A percentile compares a stretch with the other conserved stretches of the same genome.
These are phyloP conservation scores for Penicillium fuscoglaucum DNA, from an alignment of 2,329 filamentous ascomycete genomes.

Conservation along the genomic window DNA sequence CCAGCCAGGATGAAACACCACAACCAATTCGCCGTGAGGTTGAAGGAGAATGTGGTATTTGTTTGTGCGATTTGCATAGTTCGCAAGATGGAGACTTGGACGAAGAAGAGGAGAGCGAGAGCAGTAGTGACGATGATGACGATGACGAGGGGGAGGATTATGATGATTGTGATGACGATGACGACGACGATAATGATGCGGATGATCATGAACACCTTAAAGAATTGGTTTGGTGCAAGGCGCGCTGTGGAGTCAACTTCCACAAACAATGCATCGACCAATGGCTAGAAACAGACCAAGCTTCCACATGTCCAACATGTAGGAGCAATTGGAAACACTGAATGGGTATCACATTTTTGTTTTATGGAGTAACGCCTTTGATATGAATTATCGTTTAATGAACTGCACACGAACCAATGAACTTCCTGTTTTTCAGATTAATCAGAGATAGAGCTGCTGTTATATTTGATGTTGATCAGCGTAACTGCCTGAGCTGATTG, in stretches of 20 bases:
- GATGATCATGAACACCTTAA: not conserved
- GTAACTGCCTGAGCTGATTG: not conserved
- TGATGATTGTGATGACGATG: not conserved
- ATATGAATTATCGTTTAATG: not conserved
- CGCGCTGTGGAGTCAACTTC: constrained; percentile 25
- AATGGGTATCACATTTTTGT: not conserved
- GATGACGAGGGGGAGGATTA: not conserved
- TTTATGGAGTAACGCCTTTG: too few relatives aligned
- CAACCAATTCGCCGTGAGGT: constrained; percentile 1
- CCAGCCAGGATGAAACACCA: not conserved
- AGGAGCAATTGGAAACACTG: constrained; percentile 14
- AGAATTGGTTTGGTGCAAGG: constrained; percentile 23
- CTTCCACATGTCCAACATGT: constrained; percentile 20
- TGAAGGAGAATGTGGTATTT: constrained; percentile 18
- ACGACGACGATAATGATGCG: not conserved
- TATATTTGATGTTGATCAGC: too few relatives aligned
- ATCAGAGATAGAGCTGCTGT: too few relatives aligned
- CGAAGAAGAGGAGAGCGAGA: not conserved
- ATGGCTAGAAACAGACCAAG: constrained; percentile 13
- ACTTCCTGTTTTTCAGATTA: not conserved
- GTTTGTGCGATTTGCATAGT: constrained; percentile 6
- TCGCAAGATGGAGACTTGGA: not conserved
- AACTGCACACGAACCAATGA: not conserved
- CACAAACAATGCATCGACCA: constrained; percentile 22
- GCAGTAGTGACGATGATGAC: not conserved